Conservation (phyloP, 1,284 basidiomycete genomes). For the Phellopilus nigrolimitatus region DNA sequence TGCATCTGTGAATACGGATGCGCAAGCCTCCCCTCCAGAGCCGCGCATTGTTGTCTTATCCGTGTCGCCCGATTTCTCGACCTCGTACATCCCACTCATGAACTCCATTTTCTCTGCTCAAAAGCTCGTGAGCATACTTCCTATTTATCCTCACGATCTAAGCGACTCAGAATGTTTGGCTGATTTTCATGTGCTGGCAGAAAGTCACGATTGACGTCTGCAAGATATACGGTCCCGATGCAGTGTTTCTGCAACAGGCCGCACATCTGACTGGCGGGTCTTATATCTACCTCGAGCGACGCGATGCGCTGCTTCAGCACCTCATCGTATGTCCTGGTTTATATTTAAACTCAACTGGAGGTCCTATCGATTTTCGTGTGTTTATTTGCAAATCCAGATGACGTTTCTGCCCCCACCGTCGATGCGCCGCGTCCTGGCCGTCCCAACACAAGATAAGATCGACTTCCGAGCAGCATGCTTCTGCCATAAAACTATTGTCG, state of each 20-base stretch:
- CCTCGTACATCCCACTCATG: constrained; percentile 96
- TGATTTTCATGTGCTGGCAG: constrained; percentile 34
- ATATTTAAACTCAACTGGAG: too few relatives aligned
- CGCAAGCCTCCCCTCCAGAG: constrained; percentile 51
- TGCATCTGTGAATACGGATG: constrained; percentile 30
- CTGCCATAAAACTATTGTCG: constrained; percentile 95
- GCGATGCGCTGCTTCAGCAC: constrained; percentile 83
- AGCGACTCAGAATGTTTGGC: constrained; percentile 5
- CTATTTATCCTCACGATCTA: constrained; percentile 4
- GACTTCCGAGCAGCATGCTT: constrained; percentile 98
- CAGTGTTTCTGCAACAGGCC: constrained; percentile 97
- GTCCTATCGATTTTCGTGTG: neutral
- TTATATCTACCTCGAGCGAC: constrained; percentile 80
- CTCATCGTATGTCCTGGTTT: constrained; percentile 63
- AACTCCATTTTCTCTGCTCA: constrained; percentile 99
- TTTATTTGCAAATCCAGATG: too few relatives aligned
- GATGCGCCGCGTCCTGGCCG: constrained; percentile 73
- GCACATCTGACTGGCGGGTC: constrained; percentile 92
- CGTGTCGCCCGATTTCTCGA: constrained; percentile 83
- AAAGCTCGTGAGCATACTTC: constrained; percentile 64
- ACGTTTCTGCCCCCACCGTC: constrained; percentile 83
- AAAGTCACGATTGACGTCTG: constrained; percentile 96
- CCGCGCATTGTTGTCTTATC: constrained; percentile 89
- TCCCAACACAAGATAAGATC: constrained; percentile 91
- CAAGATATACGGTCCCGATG: constrained; percentile 85